Conservation (phyloP, 176 grass and related monocot species). For the Ampelocalamus luodianensis region DNA sequence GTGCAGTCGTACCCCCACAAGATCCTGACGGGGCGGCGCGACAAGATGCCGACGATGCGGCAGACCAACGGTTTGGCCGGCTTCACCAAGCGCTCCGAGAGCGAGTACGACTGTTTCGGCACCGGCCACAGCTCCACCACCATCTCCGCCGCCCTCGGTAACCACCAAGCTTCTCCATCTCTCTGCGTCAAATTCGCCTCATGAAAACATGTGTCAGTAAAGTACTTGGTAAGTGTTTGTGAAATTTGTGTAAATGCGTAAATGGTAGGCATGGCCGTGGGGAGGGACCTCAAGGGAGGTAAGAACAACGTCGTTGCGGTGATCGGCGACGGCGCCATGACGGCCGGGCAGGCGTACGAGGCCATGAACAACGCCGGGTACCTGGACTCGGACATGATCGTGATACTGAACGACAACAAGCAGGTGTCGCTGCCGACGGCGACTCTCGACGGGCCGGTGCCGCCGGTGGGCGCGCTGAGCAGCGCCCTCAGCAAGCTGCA, state of each 20-base stretch:
- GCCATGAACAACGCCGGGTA: constrained; percentile 99
- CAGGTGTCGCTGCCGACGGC: constrained; percentile 97
- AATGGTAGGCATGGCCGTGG: constrained; percentile 80
- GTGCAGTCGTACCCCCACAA: constrained; percentile 96
- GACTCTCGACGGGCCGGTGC: constrained; percentile 84
- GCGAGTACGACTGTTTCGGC: constrained; percentile 90
- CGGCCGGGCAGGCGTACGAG: constrained; percentile 95
- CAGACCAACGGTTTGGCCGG: constrained; percentile 89
- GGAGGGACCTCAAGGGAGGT: constrained; percentile 80
- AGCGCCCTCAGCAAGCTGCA: constrained; percentile 89
- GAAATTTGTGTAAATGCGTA: background rate
- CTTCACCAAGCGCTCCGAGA: constrained; percentile 87
- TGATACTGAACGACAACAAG: constrained; percentile 99
- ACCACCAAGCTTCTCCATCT: background rate
- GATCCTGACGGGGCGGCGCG: constrained; percentile 91
- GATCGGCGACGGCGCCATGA: constrained; percentile 97
- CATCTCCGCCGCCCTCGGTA: constrained; percentile 93
- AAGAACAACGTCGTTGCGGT: constrained; percentile 97
- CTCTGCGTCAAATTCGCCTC: background rate
- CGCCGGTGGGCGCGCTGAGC: constrained; percentile 89
- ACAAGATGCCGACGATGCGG: constrained; percentile 94
- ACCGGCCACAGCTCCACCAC: constrained; percentile 97
- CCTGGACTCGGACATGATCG: constrained; percentile 98
- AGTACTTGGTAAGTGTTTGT: background rate
- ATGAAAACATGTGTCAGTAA: background rate